These are phyloP conservation scores for Cyberlindnera suaveolens DNA, from an alignment of 805 yeast species.

Conservation along the genomic window DNA sequence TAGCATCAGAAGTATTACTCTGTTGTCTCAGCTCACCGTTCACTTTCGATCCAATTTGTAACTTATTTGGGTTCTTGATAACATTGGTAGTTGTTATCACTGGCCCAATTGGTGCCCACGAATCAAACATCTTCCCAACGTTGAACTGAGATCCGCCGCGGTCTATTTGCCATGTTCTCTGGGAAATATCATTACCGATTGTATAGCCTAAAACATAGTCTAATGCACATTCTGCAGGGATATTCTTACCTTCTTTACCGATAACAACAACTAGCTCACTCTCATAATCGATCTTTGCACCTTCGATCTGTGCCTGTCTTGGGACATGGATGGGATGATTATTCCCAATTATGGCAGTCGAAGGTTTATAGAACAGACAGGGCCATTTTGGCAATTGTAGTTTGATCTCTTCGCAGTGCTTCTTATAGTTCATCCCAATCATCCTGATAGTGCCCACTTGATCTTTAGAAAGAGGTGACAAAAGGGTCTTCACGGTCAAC, in stretches of 20 bases:
- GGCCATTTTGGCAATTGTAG: slow-evolving; percentile 42
- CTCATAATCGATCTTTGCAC: slow-evolving; percentile 41
- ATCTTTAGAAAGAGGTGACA: slow-evolving; percentile 34
- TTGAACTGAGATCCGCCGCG: slow-evolving; percentile 50
- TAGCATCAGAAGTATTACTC: slow-evolving; percentile 41
- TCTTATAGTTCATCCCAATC: slow-evolving; percentile 46
- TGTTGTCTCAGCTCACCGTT: slow-evolving; percentile 44
- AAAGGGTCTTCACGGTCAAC: slow-evolving; percentile 27
- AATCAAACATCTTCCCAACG: slow-evolving; percentile 47
- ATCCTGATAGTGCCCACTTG: slow-evolving; percentile 37
- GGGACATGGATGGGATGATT: slow-evolving; percentile 37
- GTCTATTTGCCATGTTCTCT: slow-evolving; percentile 49
- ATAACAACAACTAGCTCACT: slow-evolving; percentile 49
- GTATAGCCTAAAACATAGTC: slow-evolving; percentile 45
- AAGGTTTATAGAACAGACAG: slow-evolving; percentile 45
- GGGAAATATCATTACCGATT: slow-evolving; percentile 51
- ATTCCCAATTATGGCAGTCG: slow-evolving; percentile 39
- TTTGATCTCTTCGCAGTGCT: slow-evolving; percentile 35
- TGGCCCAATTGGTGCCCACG: slow-evolving; percentile 55
- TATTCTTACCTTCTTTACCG: slow-evolving; percentile 42
- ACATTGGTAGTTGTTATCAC: slow-evolving; percentile 35
- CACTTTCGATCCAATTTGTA: slow-evolving; percentile 34
- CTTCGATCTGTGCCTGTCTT: slow-evolving; percentile 28
- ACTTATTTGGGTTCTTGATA: slow-evolving; percentile 23
- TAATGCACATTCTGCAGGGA: slow-evolving; percentile 36